Percentiles rank a stretch among this genome's conserved stretches.
Evolutionary conservation across 1,139 yeast species (phyloP).

Genomic region (Pichia sp.): DNA sequence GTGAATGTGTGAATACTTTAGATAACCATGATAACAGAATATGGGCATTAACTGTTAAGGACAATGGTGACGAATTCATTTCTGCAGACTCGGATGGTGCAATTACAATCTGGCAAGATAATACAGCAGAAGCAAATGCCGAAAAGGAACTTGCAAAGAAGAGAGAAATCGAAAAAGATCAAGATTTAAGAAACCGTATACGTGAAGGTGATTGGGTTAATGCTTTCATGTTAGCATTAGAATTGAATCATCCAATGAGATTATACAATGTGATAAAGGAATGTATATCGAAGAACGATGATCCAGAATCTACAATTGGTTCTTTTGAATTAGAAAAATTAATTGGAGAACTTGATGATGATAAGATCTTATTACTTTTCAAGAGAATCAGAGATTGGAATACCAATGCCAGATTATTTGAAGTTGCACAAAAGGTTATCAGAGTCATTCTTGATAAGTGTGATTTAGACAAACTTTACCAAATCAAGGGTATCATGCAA

Average conservation of each 20-base stretch:
- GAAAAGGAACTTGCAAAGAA: conserved; percentile 50
- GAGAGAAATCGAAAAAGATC: conserved; percentile 79
- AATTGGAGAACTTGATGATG: conserved; percentile 56
- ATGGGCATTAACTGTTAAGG: conserved; percentile 76
- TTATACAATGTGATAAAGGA: conserved; percentile 67
- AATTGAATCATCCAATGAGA: conserved; percentile 84
- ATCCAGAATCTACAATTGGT: conserved; percentile 53
- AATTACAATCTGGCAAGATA: conserved; percentile 84
- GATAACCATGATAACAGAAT: conserved; percentile 94
- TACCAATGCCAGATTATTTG: conserved; percentile 78
- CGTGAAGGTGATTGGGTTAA: conserved; percentile 76
- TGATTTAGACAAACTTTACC: conserved; percentile 53
- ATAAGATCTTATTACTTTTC: conserved; percentile 59
- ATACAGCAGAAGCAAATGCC: conserved; percentile 64
- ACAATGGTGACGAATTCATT: conserved; percentile 67
- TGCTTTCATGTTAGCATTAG: conserved; percentile 83
- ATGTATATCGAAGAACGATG: conserved; percentile 47
- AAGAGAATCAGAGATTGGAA: conserved; percentile 93
- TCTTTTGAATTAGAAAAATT: conserved; percentile 62
- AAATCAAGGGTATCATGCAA: conserved; percentile 65
- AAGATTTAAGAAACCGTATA: conserved; percentile 72
- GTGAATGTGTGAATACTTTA: conserved; percentile 77
- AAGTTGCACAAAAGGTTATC: conserved; percentile 74
- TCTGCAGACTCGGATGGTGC: conserved; percentile 97
- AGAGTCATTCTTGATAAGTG: conserved; percentile 59